Evolutionary conservation across 73 alveolate species (phyloP), one percentile per base, ranked within the genome.

Genomic region (Paramecium pentaurelia): DNA sequence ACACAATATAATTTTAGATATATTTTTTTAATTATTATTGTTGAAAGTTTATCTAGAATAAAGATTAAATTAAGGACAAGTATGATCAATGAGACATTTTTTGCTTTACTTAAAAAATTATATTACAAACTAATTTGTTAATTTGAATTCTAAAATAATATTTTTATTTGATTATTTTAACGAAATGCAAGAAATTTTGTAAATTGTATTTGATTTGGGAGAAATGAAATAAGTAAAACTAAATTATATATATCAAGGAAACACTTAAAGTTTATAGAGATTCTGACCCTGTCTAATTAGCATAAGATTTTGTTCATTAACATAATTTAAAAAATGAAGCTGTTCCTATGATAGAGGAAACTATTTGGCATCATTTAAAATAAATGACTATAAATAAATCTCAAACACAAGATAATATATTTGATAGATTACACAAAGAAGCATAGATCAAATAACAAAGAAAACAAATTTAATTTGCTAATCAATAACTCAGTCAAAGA

Each of bases 171-270:
- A 64, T 64, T 64, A 18, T 42, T 54, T 54, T 54, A 64, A 64
- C 84, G 47, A 64, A n/a, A 64, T 64, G 75, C 20, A 80, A 27
- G 91, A 80, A 49, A 64, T 80, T 25, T 42, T 80, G 45, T 40
- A 80, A 47, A 80, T 80, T 42, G 75, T 80, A 27, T 80, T 80
- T 47, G 91, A 80, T 80, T 80, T 80, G 27, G 91, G 91, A 7
- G 91, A 80, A 25, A 11, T 12, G 25, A 80, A 49, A 80, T 47
- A 80, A 80, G 91, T 80, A 80, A 40, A 27, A 11, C 8, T 20
- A 4, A 25, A 10, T 22, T 22, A 22, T 44, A 25, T 12, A 45
- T 32, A 12, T 18, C 28, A 40, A 80, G 91, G 91, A 80, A 80
- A 27, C 38, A 44, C 44, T 80, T 6, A 80, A 49, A 25, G 91